Conservation (phyloP, 2,329 filamentous ascomycete species). For the Exophiala oligosperma region DNA sequence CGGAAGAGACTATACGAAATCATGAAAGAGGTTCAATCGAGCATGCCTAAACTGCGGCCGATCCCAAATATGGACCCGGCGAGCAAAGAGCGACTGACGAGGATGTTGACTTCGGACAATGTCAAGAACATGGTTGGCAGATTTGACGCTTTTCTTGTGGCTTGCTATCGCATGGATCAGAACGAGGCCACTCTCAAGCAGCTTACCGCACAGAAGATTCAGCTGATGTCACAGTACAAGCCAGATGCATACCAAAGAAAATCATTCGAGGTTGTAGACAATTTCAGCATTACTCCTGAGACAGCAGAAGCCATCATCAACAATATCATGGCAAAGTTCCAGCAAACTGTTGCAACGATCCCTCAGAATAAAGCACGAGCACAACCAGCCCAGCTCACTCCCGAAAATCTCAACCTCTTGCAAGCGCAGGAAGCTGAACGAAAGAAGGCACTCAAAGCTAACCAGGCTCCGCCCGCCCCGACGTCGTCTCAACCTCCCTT, state of each 20-base stretch:
- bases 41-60: slow-evolving; percentile 35
- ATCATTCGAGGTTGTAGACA: slow-evolving; percentile 40
- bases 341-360: slow-evolving; percentile 40
- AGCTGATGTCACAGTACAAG: slow-evolving; percentile 49
- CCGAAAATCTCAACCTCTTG: slow-evolving; percentile 25
- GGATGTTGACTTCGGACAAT: slow-evolving; percentile 39
- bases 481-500: slow-evolving; percentile 56
- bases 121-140: slow-evolving; percentile 44
- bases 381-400: slow-evolving; percentile 27
- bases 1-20: slow-evolving; percentile 42
- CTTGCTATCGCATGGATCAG: slow-evolving; percentile 39
- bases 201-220: slow-evolving; percentile 37
- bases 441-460: slow-evolving; percentile 36
- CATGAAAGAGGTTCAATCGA: slow-evolving; percentile 40
- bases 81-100: slow-evolving; percentile 20
- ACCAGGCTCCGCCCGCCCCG: slow-evolving; percentile 48
- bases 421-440: slow-evolving; percentile 32
- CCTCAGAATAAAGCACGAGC: slow-evolving; percentile 47
- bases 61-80: slow-evolving; percentile 37
- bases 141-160: slow-evolving; percentile 44
- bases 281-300: slow-evolving; percentile 45
- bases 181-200: slow-evolving; percentile 37
- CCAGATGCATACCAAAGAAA: slow-evolving; percentile 36
- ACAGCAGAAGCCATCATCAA: slow-evolving; percentile 38
- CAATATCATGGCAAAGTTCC: slow-evolving; percentile 44